Percentiles rank a stretch among this genome's conserved stretches.
These are phyloP conservation scores for Colletotrichum orbiculare DNA, from an alignment of 2,329 filamentous ascomycete genomes.

Conservation along the genomic window DNA sequence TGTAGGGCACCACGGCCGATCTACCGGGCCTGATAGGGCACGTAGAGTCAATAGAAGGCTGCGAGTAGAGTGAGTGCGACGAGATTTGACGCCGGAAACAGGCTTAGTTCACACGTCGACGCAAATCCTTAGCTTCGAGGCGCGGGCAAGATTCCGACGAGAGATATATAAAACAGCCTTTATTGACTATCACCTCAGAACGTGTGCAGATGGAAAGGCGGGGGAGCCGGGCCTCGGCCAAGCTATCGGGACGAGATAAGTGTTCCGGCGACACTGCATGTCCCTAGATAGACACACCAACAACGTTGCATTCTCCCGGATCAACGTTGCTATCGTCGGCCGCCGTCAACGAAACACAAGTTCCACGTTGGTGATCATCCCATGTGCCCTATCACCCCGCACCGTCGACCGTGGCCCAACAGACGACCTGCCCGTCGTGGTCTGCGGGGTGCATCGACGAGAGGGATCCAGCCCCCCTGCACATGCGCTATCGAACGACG, in stretches of 20 bases:
- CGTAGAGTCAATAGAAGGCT: background rate
- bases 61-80: no score
- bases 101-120: no score
- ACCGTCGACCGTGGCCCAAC: background rate
- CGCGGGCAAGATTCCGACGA: background rate
- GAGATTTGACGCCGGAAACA: no score
- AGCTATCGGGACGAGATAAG: conserved; percentile 28
- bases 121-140: no score
- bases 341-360: background rate
- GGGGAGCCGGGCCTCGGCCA: conserved; percentile 28
- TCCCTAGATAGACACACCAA: background rate
- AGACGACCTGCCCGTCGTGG: conserved; percentile 27
- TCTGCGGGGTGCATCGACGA: conserved; percentile 28
- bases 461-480: conserved; percentile 22
- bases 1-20: background rate
- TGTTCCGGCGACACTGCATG: conserved; percentile 2
- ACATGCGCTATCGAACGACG: conserved; percentile 21
- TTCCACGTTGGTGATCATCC: conserved; percentile 15
- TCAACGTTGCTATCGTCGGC: conserved; percentile 17
- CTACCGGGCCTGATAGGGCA: background rate
- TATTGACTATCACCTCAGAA: conserved; percentile 4
- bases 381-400: conserved; percentile 24
- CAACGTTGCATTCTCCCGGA: conserved; percentile 30
- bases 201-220: conserved; percentile 27
- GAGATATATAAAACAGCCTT: conserved; percentile 13